Evolutionary conservation across 164 flowering plant genomes (phyloP), one percentile per base, ranked within the genome.

Genomic region (Macadamia integrifolia): DNA sequence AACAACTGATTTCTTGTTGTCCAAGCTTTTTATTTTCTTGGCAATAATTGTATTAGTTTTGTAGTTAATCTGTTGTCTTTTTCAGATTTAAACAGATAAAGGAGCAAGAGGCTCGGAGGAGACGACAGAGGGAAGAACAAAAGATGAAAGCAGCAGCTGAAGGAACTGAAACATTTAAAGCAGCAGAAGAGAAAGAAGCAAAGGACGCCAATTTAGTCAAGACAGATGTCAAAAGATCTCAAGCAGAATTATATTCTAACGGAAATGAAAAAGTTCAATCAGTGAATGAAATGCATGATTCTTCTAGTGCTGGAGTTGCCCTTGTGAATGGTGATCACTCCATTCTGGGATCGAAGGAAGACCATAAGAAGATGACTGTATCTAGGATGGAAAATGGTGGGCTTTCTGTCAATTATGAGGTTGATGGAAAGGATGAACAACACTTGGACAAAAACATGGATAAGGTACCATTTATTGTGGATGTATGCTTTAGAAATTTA

Each of bases 31-130:
- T 43, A 31, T 18, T 6, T 46, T 64, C 44, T 55, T 48, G 62
- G 44, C 17, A 50, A 30, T 60, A 13, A 49, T 3, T 46, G 50
- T 46, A 46, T 11, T 46, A 35, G 49, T 59, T 43, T 55, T 70
- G 23, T 49, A 29, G 32, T 61, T 52, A 60, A 59, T 29, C 32
- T 67, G 61, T 58, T 64, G 1, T 52, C n/a, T 64, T 23, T 70
- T 69, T 31, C 83, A 94, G 99, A 80, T 94, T 94, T 81, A 90
- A 81, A 74, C 85, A 67, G 77, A 13, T 94, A 72, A 94, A 88
- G 79, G 99, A 88, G 75, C 84, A 92, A 81, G 97, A 94, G 69
- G 92, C 81, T 66, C 87, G 79, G 75, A 86, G 76, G 80, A 84
- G 67, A 69, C 76, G 63, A 64, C 81, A 86, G 73, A 80, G 74